phyloP scores from a whole-genome alignment of 768 basidiomycete species.

The Tremella yokohamensis region DNA sequence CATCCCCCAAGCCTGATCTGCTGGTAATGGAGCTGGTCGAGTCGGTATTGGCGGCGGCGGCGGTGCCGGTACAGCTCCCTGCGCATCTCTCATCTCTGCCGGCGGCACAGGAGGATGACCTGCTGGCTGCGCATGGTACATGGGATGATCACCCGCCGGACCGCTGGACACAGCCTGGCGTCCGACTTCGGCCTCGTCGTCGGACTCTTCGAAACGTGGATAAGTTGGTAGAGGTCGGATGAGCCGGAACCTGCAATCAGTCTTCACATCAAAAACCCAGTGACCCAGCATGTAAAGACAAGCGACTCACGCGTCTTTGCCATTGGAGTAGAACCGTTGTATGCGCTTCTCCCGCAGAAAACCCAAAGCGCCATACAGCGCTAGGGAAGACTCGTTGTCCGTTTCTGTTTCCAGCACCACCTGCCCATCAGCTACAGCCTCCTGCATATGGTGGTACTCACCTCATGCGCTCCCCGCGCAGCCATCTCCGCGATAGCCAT shows the following conservation, averaged over 20 bases:
- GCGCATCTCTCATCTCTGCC: not conserved
- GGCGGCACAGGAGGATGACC: too few species aligned
- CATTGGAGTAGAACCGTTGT: constrained; percentile 92
- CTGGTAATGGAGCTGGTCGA: not conserved
- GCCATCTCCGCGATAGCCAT: constrained; percentile 83
- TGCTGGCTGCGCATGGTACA: not conserved
- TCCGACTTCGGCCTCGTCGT: constrained; percentile 20
- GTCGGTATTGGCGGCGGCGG: not conserved
- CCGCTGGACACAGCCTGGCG: constrained; percentile 10
- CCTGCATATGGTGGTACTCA: constrained; percentile 50
- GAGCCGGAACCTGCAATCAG: constrained; percentile 20
- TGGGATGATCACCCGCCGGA: not conserved
- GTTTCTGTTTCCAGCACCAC: constrained; percentile 93
- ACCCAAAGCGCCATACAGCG: constrained; percentile 84
- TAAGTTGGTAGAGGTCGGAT: constrained; percentile 18
- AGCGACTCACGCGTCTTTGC: constrained; percentile 73
- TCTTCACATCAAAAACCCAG: not conserved
- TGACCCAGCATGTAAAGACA: not conserved
- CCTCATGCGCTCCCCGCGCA: constrained; percentile 77
- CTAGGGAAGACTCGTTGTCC: constrained; percentile 82
- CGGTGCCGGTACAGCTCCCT: not conserved
- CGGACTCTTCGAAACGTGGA: constrained; percentile 15
- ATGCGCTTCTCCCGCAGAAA: constrained; percentile 95
- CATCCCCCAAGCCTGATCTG: not conserved
- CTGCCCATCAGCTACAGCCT: constrained; percentile 52